Base-by-base conservation (phyloP, 2,329 filamentous ascomycete species). In the Rutstroemia sp. region DNA sequence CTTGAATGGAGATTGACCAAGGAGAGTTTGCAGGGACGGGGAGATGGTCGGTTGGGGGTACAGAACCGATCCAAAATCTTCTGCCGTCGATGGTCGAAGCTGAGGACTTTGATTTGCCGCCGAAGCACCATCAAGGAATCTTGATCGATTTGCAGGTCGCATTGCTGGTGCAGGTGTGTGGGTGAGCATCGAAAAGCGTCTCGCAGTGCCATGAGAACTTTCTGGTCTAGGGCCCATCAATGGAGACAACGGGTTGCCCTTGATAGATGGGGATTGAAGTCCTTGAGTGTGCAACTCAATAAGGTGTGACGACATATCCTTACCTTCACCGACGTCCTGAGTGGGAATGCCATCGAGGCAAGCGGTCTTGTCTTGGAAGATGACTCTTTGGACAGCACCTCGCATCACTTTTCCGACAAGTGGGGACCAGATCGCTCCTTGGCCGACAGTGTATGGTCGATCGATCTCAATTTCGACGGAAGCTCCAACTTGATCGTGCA, bases 1-100 rank as follows among this genome's bases (percentile, higher is more conserved):
- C 74, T 92, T 95, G 80, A 97, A 96, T 0, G 87, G 81, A 2
- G 92, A 96, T 54, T 82, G 84, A 27, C 87, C 80, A 21, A 97
- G 77, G 47, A 96, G 79, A 59, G 90, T 81, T 49, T 82, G 78
- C 34, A 97, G 75, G 5, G 84, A 81, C 37, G 86, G 78, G 57
- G 79, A 78, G 19, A 79, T 72, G 5, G 77, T 72, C 21, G 78
- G 75, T 54, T 80, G 77, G 54, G 76, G 65, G 30, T 79, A 75
- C 38, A 78, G 67, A 5, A 75, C 70, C 41, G 76, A 68, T 34
- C 71, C 71, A 41, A 81, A 72, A 18, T 79, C 77, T 8, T 79
- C 76, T n/a, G 72, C 58, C 7, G 69, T 61, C 12, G 67, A 63
- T 70, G 63, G 45, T 64, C 71, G 56, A 64, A 69, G 55, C 66